Base-by-base conservation (phyloP, 1,284 basidiomycete genomes). In the Sporisorium iseilematis-ciliati region DNA sequence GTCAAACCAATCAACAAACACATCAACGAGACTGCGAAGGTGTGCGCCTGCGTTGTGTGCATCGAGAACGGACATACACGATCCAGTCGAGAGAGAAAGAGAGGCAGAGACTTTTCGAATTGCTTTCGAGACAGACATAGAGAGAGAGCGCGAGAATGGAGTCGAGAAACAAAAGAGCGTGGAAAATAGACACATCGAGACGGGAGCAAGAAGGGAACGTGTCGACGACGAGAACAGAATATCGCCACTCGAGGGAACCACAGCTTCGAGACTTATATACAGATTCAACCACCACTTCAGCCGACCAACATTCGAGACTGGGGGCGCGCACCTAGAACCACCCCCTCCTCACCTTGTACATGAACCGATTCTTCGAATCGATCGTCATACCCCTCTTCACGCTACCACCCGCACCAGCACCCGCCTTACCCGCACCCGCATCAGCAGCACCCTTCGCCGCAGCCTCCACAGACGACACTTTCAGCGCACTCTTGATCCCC, bases 401-500 rank as follows among this genome's bases (percentile, higher is more conserved):
- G 7, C 26, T 21, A 4, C 20, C 29, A 29, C 31, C 16, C 7
- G 5, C 45, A n/a, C 46, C 26, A 12, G 8, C 4, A 48, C 35
- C 14, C 8, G 7, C 33, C 33, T 11, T 14, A 38, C 35, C 14
- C 35, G 12, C 35, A 38, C 35, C 35, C 14, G 35, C 46, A 26
- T 31, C 14, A 16, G 48, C 48, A 31, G 26, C 26, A 20, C 48
- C n/a, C 10, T 49, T 26, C 8, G 31, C n/a, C 14, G 29, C n/a
- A 16, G n/a, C 48, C 18, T 4, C 23, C 26, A 8, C 35, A 29
- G 26, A 46, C 31, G 38, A 10, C 33, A 20, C 50, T 16, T 21
- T 21, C 29, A 68, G 51, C 1, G 66, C 66, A 41, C 33, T 21
- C 38, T 43, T 56, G 33, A 60, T 59, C 21, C 57, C 51, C 5